Conservation (phyloP, 78 protist genomes). For the Dictyostelium capitatum region DNA sequence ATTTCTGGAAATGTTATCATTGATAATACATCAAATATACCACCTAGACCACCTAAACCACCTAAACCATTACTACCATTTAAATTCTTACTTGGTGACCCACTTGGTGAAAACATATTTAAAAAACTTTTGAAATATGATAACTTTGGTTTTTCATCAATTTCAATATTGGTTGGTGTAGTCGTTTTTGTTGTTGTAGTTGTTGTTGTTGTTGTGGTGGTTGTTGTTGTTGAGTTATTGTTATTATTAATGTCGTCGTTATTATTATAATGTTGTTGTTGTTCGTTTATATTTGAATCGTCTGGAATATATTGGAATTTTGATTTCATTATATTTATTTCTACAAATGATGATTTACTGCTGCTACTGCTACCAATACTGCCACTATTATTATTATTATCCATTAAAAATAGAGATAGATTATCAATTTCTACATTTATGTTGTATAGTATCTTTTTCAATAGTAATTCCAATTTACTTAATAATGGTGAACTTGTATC, state of each 20-base stretch:
- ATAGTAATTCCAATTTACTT: background rate
- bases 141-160: conserved; percentile 27
- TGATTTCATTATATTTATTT: conserved; percentile 35
- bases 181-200: background rate
- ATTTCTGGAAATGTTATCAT: conserved; percentile 19
- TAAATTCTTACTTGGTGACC: conserved; percentile 5
- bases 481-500: conserved; percentile 3
- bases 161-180: background rate
- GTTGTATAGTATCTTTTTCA: background rate
- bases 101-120: conserved; percentile 35
- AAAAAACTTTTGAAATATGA: conserved; percentile 16
- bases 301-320: conserved; percentile 12
- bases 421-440: conserved; percentile 15
- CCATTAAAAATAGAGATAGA: conserved; percentile 13
- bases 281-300: background rate
- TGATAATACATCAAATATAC: background rate
- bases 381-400: conserved; percentile 12
- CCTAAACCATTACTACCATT: background rate
- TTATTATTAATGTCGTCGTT: background rate
- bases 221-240: background rate
- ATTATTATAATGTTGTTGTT: background rate
- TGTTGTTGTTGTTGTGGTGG: background rate
- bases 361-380: background rate
- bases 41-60: background rate
- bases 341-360: background rate